Evolutionary conservation across 495 filamentous ascomycete genomes (phyloP), one percentile per base, ranked within the genome.

Genomic region (Aspergillus incahuasiensis): DNA sequence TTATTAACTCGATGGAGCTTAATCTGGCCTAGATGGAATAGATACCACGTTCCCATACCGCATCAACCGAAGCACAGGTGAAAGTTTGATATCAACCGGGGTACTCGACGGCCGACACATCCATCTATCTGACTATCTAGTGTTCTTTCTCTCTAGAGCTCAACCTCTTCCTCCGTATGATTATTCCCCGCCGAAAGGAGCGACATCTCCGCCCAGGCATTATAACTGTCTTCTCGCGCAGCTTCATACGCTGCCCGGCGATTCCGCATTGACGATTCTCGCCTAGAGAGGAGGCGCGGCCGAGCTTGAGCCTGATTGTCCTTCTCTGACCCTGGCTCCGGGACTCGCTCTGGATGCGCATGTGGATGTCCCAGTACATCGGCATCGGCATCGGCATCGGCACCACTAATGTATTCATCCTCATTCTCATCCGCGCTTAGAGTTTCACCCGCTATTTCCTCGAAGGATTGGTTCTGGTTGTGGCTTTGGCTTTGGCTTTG

Each of bases 111-210:
- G 25, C 25, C 8, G 25, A 28, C 8, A 28, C 25, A 28, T 28
- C 25, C 8, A 8, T 3, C 3, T 28, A 28, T 28, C 25, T 28
- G 25, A 28, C 25, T 28, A 28, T 28, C 25, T 28, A 35, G 32
- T 7, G 32, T 12, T 40, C 16, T 8, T 4, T 40, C 16, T 16
- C 15, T 19, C 19, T 38, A 81, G n/a, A 82, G 58, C 54, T 82
- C 79, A 46, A 71, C 54, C 62, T 81, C 80, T 49, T 72, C 69
- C 47, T 78, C 71, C 0, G 69, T 63, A 59, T 81, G 79, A 54
- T 76, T 74, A 56, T 72, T 63, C 13, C 69, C 69, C 12, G 75
- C 71, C 24, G 79, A 82, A 44, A 78, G 59, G 25, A 81, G 63
- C 15, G 74, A 66, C 18, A 77, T 56, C 20, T 72, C 66, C 35